Evolutionary conservation across 495 filamentous ascomycete species (phyloP).

Genomic region (Oleoguttula mirabilis): DNA sequence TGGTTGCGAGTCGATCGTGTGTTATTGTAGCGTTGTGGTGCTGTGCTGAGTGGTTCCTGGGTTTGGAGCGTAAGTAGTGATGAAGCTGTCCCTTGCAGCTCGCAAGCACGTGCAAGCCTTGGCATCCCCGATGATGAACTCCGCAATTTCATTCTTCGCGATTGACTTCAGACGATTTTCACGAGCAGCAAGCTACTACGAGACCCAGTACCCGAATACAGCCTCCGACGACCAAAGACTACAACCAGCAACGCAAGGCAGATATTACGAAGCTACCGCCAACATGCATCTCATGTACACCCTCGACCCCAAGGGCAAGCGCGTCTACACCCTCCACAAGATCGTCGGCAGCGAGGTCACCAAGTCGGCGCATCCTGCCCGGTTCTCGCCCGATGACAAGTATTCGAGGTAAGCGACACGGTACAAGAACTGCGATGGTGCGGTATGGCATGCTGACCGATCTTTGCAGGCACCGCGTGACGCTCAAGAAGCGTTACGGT

Average conservation of each 20-base stretch:
- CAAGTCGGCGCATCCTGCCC: slow-evolving; percentile 88
- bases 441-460: slow-evolving; percentile 16
- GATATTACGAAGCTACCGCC: too few species aligned
- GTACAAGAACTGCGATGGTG: too few species aligned
- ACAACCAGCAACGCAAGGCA: too few species aligned
- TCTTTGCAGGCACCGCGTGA: slow-evolving; percentile 64
- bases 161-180: too few species aligned
- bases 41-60: neutral
- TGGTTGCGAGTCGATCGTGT: slow-evolving; percentile 1
- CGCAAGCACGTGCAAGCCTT: slow-evolving; percentile 5
- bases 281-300: slow-evolving; percentile 83
- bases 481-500: slow-evolving; percentile 81
- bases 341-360: slow-evolving; percentile 67
- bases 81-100: slow-evolving; percentile 3
- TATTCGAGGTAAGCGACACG: slow-evolving; percentile 57
- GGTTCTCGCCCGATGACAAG: slow-evolving; percentile 96
- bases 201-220: too few species aligned
- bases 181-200: too few species aligned
- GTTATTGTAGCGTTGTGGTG: too few species aligned
- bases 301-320: slow-evolving; percentile 62
- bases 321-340: slow-evolving; percentile 83
- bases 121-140: slow-evolving; percentile 9
- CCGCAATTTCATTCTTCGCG: slow-evolving; percentile 5
- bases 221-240: too few species aligned
- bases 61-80: neutral